Base-by-base conservation (phyloP, 371 early-diverging fungal species). In the Sporodiniella umbellata region DNA sequence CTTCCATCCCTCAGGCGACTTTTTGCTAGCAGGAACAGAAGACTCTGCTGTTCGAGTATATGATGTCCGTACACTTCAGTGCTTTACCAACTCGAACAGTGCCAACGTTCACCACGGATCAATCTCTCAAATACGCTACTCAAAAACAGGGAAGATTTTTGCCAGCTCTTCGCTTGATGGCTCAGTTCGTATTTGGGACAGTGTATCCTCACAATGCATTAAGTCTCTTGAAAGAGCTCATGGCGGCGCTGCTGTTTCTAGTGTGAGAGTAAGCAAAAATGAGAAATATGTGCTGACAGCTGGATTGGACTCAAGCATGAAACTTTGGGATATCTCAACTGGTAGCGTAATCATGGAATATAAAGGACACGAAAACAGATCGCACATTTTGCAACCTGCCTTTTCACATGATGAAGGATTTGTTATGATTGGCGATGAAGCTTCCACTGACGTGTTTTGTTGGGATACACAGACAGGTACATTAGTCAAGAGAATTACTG, bases 1-100 rank as follows among this genome's bases (percentile, higher is more conserved):
- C 12, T 94, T 93, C 61, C 94, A 94, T 72, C 93, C 94, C 15
- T 83, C 87, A 11, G 94, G 93, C 22, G 91, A 92, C 49, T 92
- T 72, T 62, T 58, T 92, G 18, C 64, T 85, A 14, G 85, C 85
- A 22, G 80, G 79, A 42, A 86, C 91, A 28, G 82, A 90, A 45
- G 86, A 89, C 55, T 80, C 82, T 30, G 79, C 87, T 1, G 75
- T 93, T 22, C 79, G 94, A 24, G 80, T 95, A 24, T 93, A 87
- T 60, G 94, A 93, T 66, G 86, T 94, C 26, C 86, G 87, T 45
- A 87, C 87, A 1, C 67, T 88, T 31, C 83, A 88, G 53, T 90
- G 90, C 54, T 95, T 80, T 64, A 85, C 83, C 0, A 77, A 81
- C 23, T 69, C 66, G 6, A 71, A 48, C 22, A 68, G 63, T 17